Base-by-base conservation (phyloP, 805 yeast species). In the Candida awuae region DNA sequence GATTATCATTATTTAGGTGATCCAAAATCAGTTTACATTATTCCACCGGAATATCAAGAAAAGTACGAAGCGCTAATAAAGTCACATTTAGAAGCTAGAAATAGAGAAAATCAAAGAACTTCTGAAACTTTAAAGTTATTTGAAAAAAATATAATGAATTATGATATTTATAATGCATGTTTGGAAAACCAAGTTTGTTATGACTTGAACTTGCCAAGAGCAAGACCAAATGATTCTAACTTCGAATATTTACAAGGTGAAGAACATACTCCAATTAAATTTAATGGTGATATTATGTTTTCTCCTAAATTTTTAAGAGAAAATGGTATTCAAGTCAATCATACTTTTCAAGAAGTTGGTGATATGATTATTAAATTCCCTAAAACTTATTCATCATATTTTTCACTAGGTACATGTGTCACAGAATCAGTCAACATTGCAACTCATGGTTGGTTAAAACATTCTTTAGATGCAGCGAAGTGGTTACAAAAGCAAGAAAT, bases 311-410 rank as follows among this genome's bases (percentile, higher is more conserved):
- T 62, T 21, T 54, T 81, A n/a, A 43, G 48, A n/a, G 57, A 62
- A 16, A 48, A 67, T 23, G 80, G 77, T 0, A 77, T 81, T 15
- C 59, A 53, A 4, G 70, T 64, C 19, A 59, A 65, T 32, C 66
- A 70, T 6, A 59, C 72, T 0, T 53, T 66, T n/a, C 88, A 81
- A 52, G 64, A 63, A 28, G 76, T 80, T 0, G 84, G 84, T 1
- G 83, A 81, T 26, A 66, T 68, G 39, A 58, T 82, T 6, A 61
- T 80, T 42, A 75, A 70, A 40, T 76, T 61, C 46, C 86, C 88
- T 0, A 65, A 66, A 39, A 51, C 73, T 1, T 80, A 73, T 51
- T 62, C 79, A 1, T 55, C 75, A 12, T 59, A 55, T 4, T 52
- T 78, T 3, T 73, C 80, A 0, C 53, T 73, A 13, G 87, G 86